Evolutionary conservation across 805 yeast genomes (phyloP), one percentile per base, ranked within the genome.

Genomic region (Lipomyces yamadae): DNA sequence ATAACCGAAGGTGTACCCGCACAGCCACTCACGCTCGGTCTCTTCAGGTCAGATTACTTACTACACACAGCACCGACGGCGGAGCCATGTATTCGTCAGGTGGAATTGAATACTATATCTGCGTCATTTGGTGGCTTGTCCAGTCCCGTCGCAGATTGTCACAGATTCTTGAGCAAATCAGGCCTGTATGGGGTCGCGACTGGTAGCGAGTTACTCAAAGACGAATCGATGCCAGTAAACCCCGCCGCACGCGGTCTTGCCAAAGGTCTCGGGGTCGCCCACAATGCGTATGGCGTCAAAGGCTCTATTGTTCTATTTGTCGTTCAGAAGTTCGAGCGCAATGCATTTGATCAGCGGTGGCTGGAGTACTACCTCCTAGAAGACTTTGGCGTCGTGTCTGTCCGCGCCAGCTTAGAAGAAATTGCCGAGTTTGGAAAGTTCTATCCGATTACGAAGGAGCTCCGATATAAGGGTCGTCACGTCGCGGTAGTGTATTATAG

Each of bases 101-200:
- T 95, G 61, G 99, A 95, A 77, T 94, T 94, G 80, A 95, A 95
- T 78, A 93, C 99, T 0, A 91, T 95, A 2, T 90, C 97, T 73
- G 97, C 94, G 2, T 93, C 98, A 0, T 95, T 95, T 80, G 97
- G 96, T 29, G 98, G 96, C 0, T 81, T 95, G 64, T 88, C 97
- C 1, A 77, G 92, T 13, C 90, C 88, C 75, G 94, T 91, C 33
- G 90, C 95, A 29, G 81, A 85, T 71, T 80, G 91, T 64, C 99
- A 95, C 77, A 77, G 82, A 29, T 91, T 84, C 70, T 72, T 79
- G 29, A 66, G 45, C 15, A 45, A 60, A 35, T 56, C 65, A 11
- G 72, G 66, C 3, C 37, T 56, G 11, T 70, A 65, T 32, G 55
- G 34, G 5, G 29, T 11, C 32, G 55, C 30, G 10, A 13, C n/a